Evolutionary conservation across 2,329 filamentous ascomycete species (phyloP).

Genomic region (Ophiognomonia clavigignenti-juglandacearum): DNA sequence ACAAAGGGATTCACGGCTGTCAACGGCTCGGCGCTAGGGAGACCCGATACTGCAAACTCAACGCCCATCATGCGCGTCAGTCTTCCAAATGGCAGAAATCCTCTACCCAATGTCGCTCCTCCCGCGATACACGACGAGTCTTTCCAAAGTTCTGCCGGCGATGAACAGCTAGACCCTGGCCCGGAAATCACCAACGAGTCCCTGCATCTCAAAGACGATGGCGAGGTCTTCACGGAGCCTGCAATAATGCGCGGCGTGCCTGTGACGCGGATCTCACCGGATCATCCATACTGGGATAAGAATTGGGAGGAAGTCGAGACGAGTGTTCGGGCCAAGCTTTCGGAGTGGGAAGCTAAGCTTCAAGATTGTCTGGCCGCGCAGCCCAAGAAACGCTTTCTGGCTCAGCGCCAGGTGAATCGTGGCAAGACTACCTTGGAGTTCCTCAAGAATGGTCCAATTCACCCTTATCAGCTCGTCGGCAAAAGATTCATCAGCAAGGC

Average conservation of each 20-base stretch:
- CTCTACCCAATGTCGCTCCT: constrained; percentile 11
- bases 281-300: constrained; percentile 52
- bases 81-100: constrained; percentile 11
- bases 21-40: constrained; percentile 13
- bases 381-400: constrained; percentile 45
- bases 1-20: constrained; percentile 20
- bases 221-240: constrained; percentile 44
- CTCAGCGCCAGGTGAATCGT: constrained; percentile 51
- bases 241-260: constrained; percentile 49
- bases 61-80: constrained; percentile 12
- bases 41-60: neutral
- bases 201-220: constrained; percentile 44
- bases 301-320: constrained; percentile 44
- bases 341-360: constrained; percentile 38
- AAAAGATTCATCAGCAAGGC: constrained; percentile 45
- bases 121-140: constrained; percentile 6
- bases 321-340: constrained; percentile 36
- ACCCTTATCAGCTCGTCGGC: constrained; percentile 51
- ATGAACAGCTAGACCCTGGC: constrained; percentile 16
- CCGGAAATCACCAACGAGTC: constrained; percentile 41
- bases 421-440: constrained; percentile 49
- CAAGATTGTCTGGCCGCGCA: constrained; percentile 34
- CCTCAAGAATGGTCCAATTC: constrained; percentile 43
- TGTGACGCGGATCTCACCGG: constrained; percentile 42
- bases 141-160: constrained; percentile 6